Base-by-base conservation (phyloP, 192 early-diverging fungal genomes). In the Coemansia pectinata region DNA sequence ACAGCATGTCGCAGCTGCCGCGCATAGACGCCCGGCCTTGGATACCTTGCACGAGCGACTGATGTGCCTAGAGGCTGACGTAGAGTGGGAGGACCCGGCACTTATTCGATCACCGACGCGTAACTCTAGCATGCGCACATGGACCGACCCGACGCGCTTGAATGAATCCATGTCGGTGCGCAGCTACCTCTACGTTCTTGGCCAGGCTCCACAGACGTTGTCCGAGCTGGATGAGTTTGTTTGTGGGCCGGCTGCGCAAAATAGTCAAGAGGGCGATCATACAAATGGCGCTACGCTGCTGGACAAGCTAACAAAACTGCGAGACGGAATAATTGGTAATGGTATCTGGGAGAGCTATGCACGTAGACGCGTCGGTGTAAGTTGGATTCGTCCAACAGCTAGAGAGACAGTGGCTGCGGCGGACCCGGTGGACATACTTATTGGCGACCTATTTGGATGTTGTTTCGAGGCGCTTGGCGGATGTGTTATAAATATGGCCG, bases 261-360 rank as follows among this genome's bases (percentile, higher is more conserved):
- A 40, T 39, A 40, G 27, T 5, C 34, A 39, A 15, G 59, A 39
- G 36, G 17, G 36, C 12, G 44, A 41, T 19, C 39, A n/a, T 48
- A 23, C 48, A 48, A 31, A 38, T n/a, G 63, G 29, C 1, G 60
- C 11, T n/a, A 52, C 80, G 33, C 42, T 83, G 36, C 38, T 75
- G 3, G 81, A 78, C 3, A 72, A 69, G 44, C 70, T 83, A 8
- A 64, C 65, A 11, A 36, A 21, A 25, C 19, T 83, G 60, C 72
- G 81, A 17, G 73, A 83, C 62, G 69, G 81, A 2, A 44, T 83
- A 8, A 62, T 83, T 27, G 81, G 81, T 2, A 72, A 75, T 42
- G 81, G 81, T 1, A 66, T 83, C 11, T 83, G 81, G 81, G 81
- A 83, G 53, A 83, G 75, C 70, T 83, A 83, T 36, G 69, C 81